phyloP scores from a whole-genome alignment of 768 basidiomycete species.

The Pisolithus microcarpus region DNA sequence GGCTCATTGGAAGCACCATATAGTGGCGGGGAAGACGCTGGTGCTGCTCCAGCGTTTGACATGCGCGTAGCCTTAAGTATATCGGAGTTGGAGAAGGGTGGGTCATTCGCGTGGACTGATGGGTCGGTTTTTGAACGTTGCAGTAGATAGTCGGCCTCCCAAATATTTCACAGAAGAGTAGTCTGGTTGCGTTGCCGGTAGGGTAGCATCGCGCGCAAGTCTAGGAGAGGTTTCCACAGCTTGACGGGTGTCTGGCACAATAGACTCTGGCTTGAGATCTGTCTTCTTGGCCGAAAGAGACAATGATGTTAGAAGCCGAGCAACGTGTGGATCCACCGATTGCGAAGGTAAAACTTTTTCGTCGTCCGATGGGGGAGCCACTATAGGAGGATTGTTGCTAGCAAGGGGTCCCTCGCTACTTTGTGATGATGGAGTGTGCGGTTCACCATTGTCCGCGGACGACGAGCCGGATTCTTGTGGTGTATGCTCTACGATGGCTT shows the following conservation, averaged over 20 bases:
- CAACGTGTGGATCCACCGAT: slow-evolving; percentile 62
- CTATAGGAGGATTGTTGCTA: slow-evolving; percentile 9
- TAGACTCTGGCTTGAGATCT: slow-evolving; percentile 7
- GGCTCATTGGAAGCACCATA: background rate
- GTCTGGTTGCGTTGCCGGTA: slow-evolving; percentile 5
- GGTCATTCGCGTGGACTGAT: too few species aligned
- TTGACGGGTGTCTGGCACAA: slow-evolving; percentile 1
- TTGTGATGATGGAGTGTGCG: slow-evolving; percentile 58
- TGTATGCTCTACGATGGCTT: slow-evolving; percentile 24
- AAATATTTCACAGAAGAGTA: slow-evolving; percentile 8
- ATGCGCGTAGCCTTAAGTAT: background rate
- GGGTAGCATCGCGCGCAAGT: slow-evolving; percentile 2
- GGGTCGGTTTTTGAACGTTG: background rate
- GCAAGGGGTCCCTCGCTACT: slow-evolving; percentile 36
- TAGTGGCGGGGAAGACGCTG: slow-evolving; percentile 5
- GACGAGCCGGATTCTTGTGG: slow-evolving; percentile 64
- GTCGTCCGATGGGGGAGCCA: slow-evolving; percentile 29
- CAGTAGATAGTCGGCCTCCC: background rate
- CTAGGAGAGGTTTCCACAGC: background rate
- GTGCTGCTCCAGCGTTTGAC: background rate
- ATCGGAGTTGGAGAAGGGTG: too few species aligned
- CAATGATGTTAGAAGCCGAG: slow-evolving; percentile 55
- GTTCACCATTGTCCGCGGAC: slow-evolving; percentile 52
- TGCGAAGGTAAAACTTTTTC: slow-evolving; percentile 21
- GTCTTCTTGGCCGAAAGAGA: slow-evolving; percentile 44